Percentiles rank a stretch among this genome's conserved stretches.
phyloP scores from a whole-genome alignment of 23 red algal genomes.

The Cyanidium caldarium region DNA sequence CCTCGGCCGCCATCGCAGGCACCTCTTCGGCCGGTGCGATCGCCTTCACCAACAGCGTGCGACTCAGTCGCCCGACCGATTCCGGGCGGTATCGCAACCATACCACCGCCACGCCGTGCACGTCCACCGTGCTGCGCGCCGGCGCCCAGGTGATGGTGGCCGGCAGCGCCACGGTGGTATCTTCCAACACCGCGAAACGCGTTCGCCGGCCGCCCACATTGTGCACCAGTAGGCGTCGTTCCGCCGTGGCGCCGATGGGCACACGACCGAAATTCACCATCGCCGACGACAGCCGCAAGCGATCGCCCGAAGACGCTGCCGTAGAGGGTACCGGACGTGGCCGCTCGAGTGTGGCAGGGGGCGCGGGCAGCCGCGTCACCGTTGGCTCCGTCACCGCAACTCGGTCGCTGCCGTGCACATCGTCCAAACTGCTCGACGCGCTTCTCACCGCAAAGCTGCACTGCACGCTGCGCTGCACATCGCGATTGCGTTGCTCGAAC shows the following conservation, averaged over 20 bases:
- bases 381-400: too few relatives aligned
- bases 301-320: too few relatives aligned
- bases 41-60: neutral
- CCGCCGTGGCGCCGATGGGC: neutral
- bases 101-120: neutral
- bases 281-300: too few relatives aligned
- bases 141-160: neutral
- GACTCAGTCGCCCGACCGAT: neutral
- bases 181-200: neutral
- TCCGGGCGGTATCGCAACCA: neutral
- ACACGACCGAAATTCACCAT: neutral
- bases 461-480: neutral
- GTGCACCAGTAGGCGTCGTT: neutral
- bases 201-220: neutral
- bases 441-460: too few relatives aligned
- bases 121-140: neutral
- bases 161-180: neutral
- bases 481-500: neutral
- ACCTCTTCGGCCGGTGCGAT: neutral
- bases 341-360: too few relatives aligned
- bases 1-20: neutral
- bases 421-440: too few relatives aligned
- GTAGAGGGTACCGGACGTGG: too few relatives aligned
- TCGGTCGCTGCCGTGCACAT: too few relatives aligned
- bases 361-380: too few relatives aligned